Evolutionary conservation across 2,329 filamentous ascomycete genomes (phyloP).

Genomic region (Teratosphaeriaceae sp.): DNA sequence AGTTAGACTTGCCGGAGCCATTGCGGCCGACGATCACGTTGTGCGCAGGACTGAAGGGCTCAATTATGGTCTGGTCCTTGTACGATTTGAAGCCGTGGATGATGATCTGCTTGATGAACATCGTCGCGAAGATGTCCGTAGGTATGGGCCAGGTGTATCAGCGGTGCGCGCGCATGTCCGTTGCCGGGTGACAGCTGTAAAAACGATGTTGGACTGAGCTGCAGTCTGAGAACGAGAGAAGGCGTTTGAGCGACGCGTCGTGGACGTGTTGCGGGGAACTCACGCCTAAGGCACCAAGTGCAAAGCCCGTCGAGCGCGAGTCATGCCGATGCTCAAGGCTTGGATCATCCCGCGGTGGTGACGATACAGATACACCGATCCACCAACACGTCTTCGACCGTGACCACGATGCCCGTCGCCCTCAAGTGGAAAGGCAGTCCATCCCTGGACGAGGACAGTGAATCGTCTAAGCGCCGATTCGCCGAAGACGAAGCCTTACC

Average conservation of each 20-base stretch:
- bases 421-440: slow-evolving; percentile 33
- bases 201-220: no score
- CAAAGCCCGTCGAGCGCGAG: no score
- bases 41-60: slow-evolving; percentile 93
- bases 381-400: neutral
- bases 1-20: slow-evolving; percentile 98
- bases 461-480: slow-evolving; percentile 31
- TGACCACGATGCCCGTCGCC: slow-evolving; percentile 19
- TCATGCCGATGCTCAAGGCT: no score
- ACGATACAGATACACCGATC: neutral
- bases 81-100: slow-evolving; percentile 98
- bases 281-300: no score
- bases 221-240: no score
- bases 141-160: neutral
- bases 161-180: neutral
- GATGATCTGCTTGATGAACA: slow-evolving; percentile 99
- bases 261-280: no score
- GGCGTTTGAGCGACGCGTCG: no score
- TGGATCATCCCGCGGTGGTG: no score
- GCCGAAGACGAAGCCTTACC: slow-evolving; percentile 18
- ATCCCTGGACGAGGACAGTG: slow-evolving; percentile 23
- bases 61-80: slow-evolving; percentile 98
- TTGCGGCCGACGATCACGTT: slow-evolving; percentile 99
- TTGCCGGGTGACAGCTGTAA: no score
- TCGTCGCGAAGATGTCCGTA: slow-evolving; percentile 31